A percentile compares a stretch with the other conserved stretches of the same genome.
Evolutionary conservation across 2,329 filamentous ascomycete genomes (phyloP).

Genomic region (Aspergillus spinulosporus): DNA sequence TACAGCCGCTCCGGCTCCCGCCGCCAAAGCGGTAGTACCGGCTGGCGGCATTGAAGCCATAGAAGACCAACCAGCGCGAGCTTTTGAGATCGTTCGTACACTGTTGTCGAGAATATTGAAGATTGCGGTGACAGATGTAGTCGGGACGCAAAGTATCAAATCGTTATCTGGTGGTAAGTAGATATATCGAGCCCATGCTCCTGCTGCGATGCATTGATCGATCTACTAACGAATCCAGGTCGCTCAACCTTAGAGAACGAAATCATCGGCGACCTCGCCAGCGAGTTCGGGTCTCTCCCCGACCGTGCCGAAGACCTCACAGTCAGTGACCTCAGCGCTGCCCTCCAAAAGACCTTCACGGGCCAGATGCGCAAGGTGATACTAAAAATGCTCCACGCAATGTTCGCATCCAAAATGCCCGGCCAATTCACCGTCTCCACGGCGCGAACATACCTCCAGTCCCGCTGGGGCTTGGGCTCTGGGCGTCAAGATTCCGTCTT

Average conservation of each 20-base stretch:
- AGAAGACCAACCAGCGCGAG: too few relatives aligned
- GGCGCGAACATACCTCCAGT: conserved; percentile 91
- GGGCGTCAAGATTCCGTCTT: conserved; percentile 91
- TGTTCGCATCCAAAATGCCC: conserved; percentile 98
- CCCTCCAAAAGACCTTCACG: neutral
- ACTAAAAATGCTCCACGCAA: conserved; percentile 49
- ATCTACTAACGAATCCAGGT: conserved; percentile 55
- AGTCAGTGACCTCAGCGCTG: conserved; percentile 70
- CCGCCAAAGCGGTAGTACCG: too few relatives aligned
- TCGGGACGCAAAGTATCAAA: conserved; percentile 58
- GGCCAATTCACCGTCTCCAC: conserved; percentile 98
- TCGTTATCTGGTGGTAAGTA: conserved; percentile 90
- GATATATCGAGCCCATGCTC: neutral
- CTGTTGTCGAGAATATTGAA: too few relatives aligned
- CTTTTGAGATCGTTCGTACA: too few relatives aligned
- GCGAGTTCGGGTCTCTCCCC: conserved; percentile 96
- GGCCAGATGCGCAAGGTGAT: neutral
- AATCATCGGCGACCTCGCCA: conserved; percentile 94
- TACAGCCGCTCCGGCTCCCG: too few relatives aligned
- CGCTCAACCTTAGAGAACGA: conserved; percentile 99
- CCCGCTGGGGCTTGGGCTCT: conserved; percentile 81
- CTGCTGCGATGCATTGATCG: conserved; percentile 6
- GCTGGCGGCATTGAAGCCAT: too few relatives aligned
- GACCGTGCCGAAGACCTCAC: conserved; percentile 99
- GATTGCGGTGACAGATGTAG: too few relatives aligned